Evolutionary conservation across 2,329 filamentous ascomycete genomes (phyloP).

Genomic region (Xenosphaeropsis pyriputrescens): DNA sequence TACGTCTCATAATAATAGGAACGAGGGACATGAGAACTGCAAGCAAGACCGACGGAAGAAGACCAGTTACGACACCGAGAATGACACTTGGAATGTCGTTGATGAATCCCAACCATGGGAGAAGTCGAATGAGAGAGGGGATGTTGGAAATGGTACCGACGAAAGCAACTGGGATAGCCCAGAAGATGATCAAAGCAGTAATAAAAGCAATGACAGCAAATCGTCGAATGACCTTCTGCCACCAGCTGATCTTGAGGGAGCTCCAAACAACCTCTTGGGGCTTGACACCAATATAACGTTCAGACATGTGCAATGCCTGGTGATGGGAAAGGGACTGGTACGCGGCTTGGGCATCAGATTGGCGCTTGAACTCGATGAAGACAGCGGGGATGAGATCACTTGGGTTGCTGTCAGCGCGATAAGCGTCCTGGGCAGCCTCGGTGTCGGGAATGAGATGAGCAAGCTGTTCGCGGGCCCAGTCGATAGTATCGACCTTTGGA

Average conservation of each 20-base stretch:
- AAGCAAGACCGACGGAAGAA: constrained; percentile 67
- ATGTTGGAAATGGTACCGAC: constrained; percentile 84
- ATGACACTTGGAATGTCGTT: constrained; percentile 53
- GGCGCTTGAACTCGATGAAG: constrained; percentile 79
- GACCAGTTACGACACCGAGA: constrained; percentile 69
- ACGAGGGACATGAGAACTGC: constrained; percentile 77
- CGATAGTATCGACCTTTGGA: constrained; percentile 87
- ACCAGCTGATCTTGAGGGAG: constrained; percentile 73
- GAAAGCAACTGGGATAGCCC: constrained; percentile 59
- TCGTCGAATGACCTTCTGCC: constrained; percentile 64
- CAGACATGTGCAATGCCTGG: constrained; percentile 68
- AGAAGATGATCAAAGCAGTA: constrained; percentile 71
- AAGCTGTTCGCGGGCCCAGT: constrained; percentile 72
- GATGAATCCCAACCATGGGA: constrained; percentile 59
- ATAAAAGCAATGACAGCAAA: constrained; percentile 60
- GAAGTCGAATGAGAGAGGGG: constrained; percentile 44
- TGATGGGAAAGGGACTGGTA: constrained; percentile 82
- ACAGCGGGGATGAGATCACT: constrained; percentile 50
- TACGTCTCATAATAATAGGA: constrained; percentile 66
- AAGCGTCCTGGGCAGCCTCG: constrained; percentile 49
- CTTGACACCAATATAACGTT: constrained; percentile 69
- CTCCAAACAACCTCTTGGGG: constrained; percentile 81
- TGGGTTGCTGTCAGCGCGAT: constrained; percentile 48
- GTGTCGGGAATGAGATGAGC: constrained; percentile 60
- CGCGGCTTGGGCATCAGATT: constrained; percentile 73